Conservation (phyloP, 768 basidiomycete genomes). For the Trametes villosa region DNA sequence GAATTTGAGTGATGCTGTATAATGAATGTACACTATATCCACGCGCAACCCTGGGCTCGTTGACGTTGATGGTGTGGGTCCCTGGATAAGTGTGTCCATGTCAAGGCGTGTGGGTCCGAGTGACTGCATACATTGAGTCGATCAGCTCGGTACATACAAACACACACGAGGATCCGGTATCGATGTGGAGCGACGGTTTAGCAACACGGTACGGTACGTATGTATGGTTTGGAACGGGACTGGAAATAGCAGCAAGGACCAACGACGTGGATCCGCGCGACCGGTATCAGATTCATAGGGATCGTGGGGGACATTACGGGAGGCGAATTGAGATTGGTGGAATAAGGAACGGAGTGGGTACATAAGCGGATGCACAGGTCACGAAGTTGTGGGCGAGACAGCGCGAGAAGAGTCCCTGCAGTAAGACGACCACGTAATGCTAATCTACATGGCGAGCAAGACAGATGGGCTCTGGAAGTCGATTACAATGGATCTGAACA, state of each 20-base stretch:
- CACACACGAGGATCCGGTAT: conserved; percentile 17
- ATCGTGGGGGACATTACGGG: conserved; percentile 10
- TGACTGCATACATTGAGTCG: conserved; percentile 8
- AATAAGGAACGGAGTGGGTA: conserved; percentile 2
- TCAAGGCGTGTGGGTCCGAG: too few relatives aligned
- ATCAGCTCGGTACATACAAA: conserved; percentile 21
- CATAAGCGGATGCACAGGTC: conserved; percentile 9
- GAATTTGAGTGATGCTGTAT: neutral
- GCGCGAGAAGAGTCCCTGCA: conserved; percentile 19
- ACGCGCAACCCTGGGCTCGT: too few relatives aligned
- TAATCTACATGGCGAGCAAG: conserved; percentile 25
- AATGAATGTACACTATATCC: neutral
- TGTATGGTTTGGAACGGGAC: neutral
- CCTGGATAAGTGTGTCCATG: too few relatives aligned
- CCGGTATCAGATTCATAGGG: conserved; percentile 18
- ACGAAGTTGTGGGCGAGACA: neutral
- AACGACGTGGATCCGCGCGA: neutral
- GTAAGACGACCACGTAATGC: conserved; percentile 21
- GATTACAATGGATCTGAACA: conserved; percentile 13
- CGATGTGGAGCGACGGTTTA: neutral
- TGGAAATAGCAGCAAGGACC: neutral
- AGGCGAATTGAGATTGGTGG: conserved; percentile 4
- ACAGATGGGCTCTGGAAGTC: conserved; percentile 15
- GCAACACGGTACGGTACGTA: conserved; percentile 22
- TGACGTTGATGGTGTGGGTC: too few relatives aligned